These are phyloP conservation scores for Ustilago hordei DNA, from an alignment of 1,284 basidiomycete genomes.

Conservation along the genomic window DNA sequence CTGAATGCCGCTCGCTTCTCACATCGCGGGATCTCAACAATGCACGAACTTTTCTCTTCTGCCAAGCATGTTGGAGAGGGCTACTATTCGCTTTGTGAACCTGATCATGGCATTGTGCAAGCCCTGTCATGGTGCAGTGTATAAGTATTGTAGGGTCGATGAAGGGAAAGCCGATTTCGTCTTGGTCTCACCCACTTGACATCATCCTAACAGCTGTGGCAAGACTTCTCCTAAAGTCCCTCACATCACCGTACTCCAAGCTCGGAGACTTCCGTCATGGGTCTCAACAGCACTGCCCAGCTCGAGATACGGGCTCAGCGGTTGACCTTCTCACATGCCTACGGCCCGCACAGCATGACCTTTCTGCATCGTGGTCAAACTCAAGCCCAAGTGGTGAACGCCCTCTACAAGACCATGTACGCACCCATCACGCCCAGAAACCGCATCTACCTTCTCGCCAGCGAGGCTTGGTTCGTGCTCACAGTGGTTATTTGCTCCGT, in stretches of 20 bases:
- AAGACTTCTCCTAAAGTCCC: not conserved
- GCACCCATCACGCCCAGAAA: not conserved
- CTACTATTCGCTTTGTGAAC: not conserved
- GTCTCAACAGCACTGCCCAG: not conserved
- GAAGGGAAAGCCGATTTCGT: not conserved
- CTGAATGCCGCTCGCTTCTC: not conserved
- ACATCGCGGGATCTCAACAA: not conserved
- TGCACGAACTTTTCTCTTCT: not conserved
- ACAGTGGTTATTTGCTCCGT: conserved; percentile 21
- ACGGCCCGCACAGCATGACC: conserved; percentile 16
- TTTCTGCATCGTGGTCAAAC: conserved; percentile 32
- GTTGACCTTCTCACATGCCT: not conserved
- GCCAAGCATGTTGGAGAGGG: not conserved
- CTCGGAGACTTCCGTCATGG: not conserved
- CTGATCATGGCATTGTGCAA: not conserved
- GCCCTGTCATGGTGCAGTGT: not conserved
- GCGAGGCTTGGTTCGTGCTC: conserved; percentile 10
- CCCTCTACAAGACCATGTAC: conserved; percentile 9
- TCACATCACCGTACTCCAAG: not conserved
- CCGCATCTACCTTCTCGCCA: conserved; percentile 12
- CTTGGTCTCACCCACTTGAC: not conserved
- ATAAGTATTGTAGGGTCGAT: not conserved
- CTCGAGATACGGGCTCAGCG: not conserved
- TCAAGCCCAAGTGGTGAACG: conserved; percentile 9
- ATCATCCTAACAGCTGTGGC: not conserved